Evolutionary conservation across 176 grass and related monocot species (phyloP), one percentile per base, ranked within the genome.

Genomic region (Oryza glumipatula): DNA sequence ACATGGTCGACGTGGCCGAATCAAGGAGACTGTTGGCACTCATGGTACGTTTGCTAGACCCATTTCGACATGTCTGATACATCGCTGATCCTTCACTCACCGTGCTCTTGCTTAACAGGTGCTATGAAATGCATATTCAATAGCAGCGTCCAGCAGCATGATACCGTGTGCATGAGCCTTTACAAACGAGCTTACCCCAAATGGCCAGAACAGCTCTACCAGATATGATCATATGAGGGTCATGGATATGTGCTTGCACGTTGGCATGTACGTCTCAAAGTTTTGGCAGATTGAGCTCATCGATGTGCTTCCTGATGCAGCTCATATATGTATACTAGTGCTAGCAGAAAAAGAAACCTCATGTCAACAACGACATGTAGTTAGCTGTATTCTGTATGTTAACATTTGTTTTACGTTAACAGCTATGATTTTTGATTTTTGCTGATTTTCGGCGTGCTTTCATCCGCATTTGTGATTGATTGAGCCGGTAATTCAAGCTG

Each of bases 121-220:
- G 74, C 91, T 13, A 94, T 96, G 96, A 99, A 99, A 48, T 99
- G 93, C 81, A 44, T 99, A 74, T 99, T 99, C 85, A 95, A 94
- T 41, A 90, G 83, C 79, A 94, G 83, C 58, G 73, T 96, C 87
- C 96, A 96, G 77, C 93, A 99, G 75, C 91, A 99, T 44, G 96
- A 99, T 48, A 99, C 96, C 0, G 96, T 96, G 24, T 99, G 96
- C 85, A 92, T 96, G 88, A 99, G 89, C 70, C 72, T 99, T 63
- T 99, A 88, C 80, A 99, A 92, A 76, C 94, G 89, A 2, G 91
- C 84, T 23, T 99, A 94, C 72, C 96, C 96, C 3, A 99, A 94
- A 79, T 99, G 96, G 93, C 96, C 91, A 10, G 93, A 94, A 84
- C 91, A 92, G 26, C 77, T 90, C 13, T 94, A 94, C 49, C 67